Evolutionary conservation across 1,284 basidiomycete species (phyloP), one percentile per base, ranked within the genome.

Genomic region (Leccinum subrobustum): DNA sequence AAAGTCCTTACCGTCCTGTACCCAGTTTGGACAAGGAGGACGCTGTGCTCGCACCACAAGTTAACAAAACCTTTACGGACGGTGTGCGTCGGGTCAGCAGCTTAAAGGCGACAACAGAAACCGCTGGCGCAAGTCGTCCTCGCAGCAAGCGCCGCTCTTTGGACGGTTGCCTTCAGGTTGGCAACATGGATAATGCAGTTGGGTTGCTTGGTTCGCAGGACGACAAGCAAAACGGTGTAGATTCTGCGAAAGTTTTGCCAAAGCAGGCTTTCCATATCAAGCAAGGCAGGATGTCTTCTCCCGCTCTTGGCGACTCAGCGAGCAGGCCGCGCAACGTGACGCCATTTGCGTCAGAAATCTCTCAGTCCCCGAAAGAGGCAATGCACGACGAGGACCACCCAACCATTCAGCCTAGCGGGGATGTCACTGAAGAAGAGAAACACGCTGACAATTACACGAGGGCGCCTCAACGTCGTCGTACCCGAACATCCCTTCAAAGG

Each of bases 371-470:
- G n/a, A 57, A 57, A 20, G 53, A 42, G 52, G 35, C 12, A 3
- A 25, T 1, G 35, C 0, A 1, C 11, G 20, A 20, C 9, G 39
- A 50, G 25, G 52, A 16, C 33, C 14, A 25, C 5, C 7, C 52
- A 3, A 20, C 16, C 3, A 29, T 52, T 18, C 20, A 7, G 14
- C 3, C 1, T 9, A 8, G 9, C 1, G 37, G 7, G 6, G 39
- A 29, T 7, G 37, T 18, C 35, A 29, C 27, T 0, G 51, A 58
- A 3, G 51, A 51, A 47, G 50, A 57, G 37, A 35, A 35, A 4
- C 11, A 12, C 6, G 0, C 33, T 3, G 69, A 73, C 48, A 58
- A 59, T 14, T 72, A 64, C 29, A 63, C 68, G 1, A 60, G 48
- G 51, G 62, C 55, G 33, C 69, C 64, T n/a, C 60, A 65, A 37